phyloP scores from a whole-genome alignment of 2,329 filamentous ascomycete species.

The Lasiodiplodia theobromae region DNA sequence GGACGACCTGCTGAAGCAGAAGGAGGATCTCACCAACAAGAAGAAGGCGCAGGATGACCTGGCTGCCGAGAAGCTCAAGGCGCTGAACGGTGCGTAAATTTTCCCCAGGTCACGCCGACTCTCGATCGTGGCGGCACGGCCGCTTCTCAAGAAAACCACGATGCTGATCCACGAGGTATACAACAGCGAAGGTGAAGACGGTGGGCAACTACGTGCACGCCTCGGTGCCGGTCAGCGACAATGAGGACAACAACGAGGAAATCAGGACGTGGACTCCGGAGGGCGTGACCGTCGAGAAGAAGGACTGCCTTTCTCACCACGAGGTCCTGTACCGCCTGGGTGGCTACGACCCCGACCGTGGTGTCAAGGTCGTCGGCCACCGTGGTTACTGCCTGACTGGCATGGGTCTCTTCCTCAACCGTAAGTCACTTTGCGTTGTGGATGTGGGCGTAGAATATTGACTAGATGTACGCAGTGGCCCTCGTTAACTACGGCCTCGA shows the following conservation, averaged over 20 bases:
- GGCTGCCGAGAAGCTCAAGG: conserved; percentile 76
- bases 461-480: conserved; percentile 59
- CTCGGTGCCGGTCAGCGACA: conserved; percentile 81
- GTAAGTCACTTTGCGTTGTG: conserved; percentile 5
- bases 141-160: neutral
- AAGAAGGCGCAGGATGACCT: conserved; percentile 80
- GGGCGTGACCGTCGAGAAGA: conserved; percentile 75
- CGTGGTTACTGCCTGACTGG: conserved; percentile 90
- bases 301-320: conserved; percentile 85
- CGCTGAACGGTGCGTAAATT: conserved; percentile 61
- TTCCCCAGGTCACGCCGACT: neutral
- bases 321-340: conserved; percentile 88
- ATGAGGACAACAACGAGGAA: conserved; percentile 86
- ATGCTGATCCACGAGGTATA: neutral
- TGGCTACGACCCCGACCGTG: conserved; percentile 91
- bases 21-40: conserved; percentile 77
- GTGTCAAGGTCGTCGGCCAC: conserved; percentile 90
- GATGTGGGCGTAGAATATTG: neutral
- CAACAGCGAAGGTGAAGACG: conserved; percentile 71
- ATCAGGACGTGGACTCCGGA: conserved; percentile 83
- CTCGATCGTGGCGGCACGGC: neutral
- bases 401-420: conserved; percentile 87
- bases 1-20: conserved; percentile 78
- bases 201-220: conserved; percentile 94
- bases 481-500: conserved; percentile 94